A percentile compares a stretch with the other conserved stretches of the same genome.
Conservation (phyloP, 352 stramenopile species). For the Pythium sp. region DNA sequence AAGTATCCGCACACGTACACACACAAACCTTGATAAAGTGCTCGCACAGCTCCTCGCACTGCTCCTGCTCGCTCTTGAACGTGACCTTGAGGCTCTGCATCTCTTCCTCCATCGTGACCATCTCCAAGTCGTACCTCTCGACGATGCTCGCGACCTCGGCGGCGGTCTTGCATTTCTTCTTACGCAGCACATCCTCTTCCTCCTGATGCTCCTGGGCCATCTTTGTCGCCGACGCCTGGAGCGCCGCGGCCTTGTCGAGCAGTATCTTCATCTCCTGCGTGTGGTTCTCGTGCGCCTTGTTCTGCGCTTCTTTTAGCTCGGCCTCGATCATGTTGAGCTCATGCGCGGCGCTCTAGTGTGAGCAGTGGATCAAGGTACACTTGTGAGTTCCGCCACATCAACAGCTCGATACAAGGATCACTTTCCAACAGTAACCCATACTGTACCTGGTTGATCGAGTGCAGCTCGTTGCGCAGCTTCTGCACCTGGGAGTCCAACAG, state of each 20-base stretch:
- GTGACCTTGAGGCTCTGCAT: constrained; percentile 41
- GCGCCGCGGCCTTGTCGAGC: constrained; percentile 45
- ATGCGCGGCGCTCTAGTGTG: constrained; percentile 47
- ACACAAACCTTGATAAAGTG: constrained; percentile 75
- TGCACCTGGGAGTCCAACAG: constrained; percentile 78
- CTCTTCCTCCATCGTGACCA: constrained; percentile 57
- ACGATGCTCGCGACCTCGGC: constrained; percentile 65
- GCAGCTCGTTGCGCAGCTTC: constrained; percentile 76
- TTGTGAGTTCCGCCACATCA: background rate
- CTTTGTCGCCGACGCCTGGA: constrained; percentile 58
- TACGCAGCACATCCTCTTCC: constrained; percentile 72
- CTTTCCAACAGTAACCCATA: background rate
- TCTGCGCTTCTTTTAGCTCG: constrained; percentile 73
- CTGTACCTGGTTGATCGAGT: constrained; percentile 63
- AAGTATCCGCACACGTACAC: background rate
- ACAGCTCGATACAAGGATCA: background rate
- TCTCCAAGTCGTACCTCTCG: constrained; percentile 78
- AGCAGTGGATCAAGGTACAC: background rate
- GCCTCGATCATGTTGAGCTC: constrained; percentile 75
- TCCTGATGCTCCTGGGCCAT: constrained; percentile 84
- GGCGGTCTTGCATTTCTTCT: constrained; percentile 81
- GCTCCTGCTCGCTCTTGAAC: constrained; percentile 44
- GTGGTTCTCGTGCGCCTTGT: constrained; percentile 73
- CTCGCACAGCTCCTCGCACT: constrained; percentile 74
- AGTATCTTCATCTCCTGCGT: constrained; percentile 76